Evolutionary conservation across 2,329 filamentous ascomycete species (phyloP).

Genomic region (Penicillium sp.): DNA sequence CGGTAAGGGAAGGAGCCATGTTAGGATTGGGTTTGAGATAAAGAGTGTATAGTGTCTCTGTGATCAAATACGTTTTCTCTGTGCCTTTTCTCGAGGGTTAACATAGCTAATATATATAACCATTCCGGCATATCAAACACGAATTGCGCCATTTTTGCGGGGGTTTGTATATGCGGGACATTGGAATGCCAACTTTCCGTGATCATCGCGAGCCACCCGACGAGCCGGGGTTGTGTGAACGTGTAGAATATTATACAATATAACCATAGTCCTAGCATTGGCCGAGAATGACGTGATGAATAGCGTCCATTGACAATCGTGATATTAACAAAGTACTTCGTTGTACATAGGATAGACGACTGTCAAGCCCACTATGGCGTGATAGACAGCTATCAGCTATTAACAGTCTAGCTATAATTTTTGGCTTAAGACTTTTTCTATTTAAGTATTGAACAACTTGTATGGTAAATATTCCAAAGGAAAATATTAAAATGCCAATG

Average conservation of each 20-base stretch:
- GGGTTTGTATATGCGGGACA: slow-evolving; percentile 4
- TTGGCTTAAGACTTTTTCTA: no score
- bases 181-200: neutral
- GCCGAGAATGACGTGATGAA: slow-evolving; percentile 3
- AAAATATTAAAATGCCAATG: no score
- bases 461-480: no score
- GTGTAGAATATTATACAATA: neutral
- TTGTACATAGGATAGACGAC: neutral
- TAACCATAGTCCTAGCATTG: neutral
- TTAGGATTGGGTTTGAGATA: neutral
- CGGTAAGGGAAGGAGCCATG: slow-evolving; percentile 39
- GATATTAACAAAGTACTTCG: neutral
- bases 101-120: slow-evolving; percentile 11
- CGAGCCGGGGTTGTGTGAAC: neutral
- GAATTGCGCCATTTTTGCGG: slow-evolving; percentile 19
- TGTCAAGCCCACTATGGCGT: neutral
- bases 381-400: neutral
- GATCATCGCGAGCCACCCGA: slow-evolving; percentile 1
- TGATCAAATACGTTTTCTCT: neutral
- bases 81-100: neutral
- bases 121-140: slow-evolving; percentile 3
- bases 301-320: neutral
- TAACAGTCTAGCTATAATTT: no score
- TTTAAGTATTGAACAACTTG: no score
- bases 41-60: neutral